Evolutionary conservation across 495 filamentous ascomycete genomes (phyloP), one percentile per base, ranked within the genome.

Genomic region (Barbatosphaeria neglecta): DNA sequence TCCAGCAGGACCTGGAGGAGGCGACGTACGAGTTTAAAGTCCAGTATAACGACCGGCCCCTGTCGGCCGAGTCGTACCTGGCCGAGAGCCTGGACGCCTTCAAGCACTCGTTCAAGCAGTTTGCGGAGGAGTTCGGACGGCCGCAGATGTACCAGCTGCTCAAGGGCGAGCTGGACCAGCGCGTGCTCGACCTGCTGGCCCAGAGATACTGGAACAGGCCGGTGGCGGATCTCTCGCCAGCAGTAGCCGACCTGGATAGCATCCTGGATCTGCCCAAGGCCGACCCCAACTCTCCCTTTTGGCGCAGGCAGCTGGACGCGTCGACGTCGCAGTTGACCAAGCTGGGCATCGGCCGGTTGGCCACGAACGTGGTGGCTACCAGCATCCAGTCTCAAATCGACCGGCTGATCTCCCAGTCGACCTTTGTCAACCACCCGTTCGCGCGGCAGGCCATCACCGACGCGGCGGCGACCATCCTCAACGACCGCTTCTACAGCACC

Each of bases 11-110:
- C 61, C 78, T 99, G 0, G 90, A 96, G 59, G 93, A 99, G 63
- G 88, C 92, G 5, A 90, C 87, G 0, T 99, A 99, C 56, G 92
- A 99, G 56, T 97, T 95, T 76, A 99, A 97, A 60, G 93, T 99
- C 17, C 93, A 99, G 62, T 99, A 99, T 66, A 99, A 97, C 58
- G 93, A 99, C 58, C 79, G 92, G 20, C 86, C 90, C 17, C 69
- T 99, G 39, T 92, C 87, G 50, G 93, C 92, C 1, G 93, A 97
- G 61, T 90, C 90, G 11, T 96, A 99, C 54, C 74, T 99, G 13
- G 93, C 92, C 3, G 92, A 95, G 52, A 90, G 83, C 54, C 72
- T 99, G 1, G 92, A 99, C 59, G 80, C 82, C 13, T 97, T 99
- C 74, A 99, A 99, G 70, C 92, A 97, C 65, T 87, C 87, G 0